Base-by-base conservation (phyloP, 352 stramenopile genomes). In the Pythium brachiatum region DNA sequence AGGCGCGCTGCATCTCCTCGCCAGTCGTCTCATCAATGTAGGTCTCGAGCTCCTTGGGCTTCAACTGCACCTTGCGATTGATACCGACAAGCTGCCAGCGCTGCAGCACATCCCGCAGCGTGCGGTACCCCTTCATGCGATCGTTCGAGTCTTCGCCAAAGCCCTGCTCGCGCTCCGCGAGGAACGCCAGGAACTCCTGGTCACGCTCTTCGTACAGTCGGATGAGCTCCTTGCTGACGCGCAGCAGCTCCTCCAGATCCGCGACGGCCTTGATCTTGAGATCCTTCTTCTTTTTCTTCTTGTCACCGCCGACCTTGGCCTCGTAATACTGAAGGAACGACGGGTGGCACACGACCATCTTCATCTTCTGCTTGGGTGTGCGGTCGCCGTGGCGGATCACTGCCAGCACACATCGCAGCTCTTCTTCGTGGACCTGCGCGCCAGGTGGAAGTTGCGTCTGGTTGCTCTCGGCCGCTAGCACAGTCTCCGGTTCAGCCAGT, bases 291-390 rank as follows among this genome's bases (percentile, higher is more conserved):
- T 74, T 66, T 46, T 60, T 68, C 55, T 83, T 86, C 56, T 85
- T 86, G 34, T 79, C 60, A 48, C 39, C 46, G 44, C 64, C 70
- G 9, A 85, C 60, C 18, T 77, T 81, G 13, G 82, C 72, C 57
- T 89, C 74, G 61, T 95, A 95, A 58, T 81, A 94, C 46, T 87
- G 59, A 6, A 99, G 64, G 48, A 98, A 96, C n/a, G 78, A 81
- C 25, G 90, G 87, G 62, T 96, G 89, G 52, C 82, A 92, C 29
- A 97, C 86, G 47, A 94, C 85, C 83, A 98, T 98, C 75, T 99
- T 99, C 85, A 99, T 95, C 74, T 99, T 99, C 75, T 99, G 97
- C 83, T 99, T 99, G 5, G 98, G 98, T 9, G 98, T 99, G 53
- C 98, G 84, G 76, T 99, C 98, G 5, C 97, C 98, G 63, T 99